These are phyloP conservation scores for Strobilomyces confusus DNA, from an alignment of 768 basidiomycete species.

Conservation along the genomic window DNA sequence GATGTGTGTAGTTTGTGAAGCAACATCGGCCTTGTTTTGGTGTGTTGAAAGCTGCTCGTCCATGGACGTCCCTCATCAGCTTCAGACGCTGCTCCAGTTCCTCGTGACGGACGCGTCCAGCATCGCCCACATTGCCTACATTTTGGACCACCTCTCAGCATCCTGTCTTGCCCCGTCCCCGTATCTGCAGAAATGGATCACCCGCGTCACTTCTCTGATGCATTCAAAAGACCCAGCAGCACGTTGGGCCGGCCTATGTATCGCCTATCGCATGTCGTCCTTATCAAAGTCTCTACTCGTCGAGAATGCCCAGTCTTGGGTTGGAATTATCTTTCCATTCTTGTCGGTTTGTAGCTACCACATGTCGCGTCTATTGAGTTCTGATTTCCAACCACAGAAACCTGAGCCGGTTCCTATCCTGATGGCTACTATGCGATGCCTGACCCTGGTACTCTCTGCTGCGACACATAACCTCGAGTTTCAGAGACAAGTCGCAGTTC, in stretches of 20 bases:
- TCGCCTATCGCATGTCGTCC: slow-evolving; percentile 63
- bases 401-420: slow-evolving; percentile 56
- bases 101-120: slow-evolving; percentile 66
- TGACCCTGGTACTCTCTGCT: slow-evolving; percentile 56
- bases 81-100: slow-evolving; percentile 64
- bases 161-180: slow-evolving; percentile 56
- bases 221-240: slow-evolving; percentile 74
- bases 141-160: slow-evolving; percentile 51
- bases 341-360: slow-evolving; percentile 54
- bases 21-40: slow-evolving; percentile 23
- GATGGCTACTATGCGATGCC: slow-evolving; percentile 63
- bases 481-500: slow-evolving; percentile 71
- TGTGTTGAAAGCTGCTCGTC: slow-evolving; percentile 25
- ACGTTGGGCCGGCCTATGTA: slow-evolving; percentile 75
- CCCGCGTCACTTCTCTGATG: slow-evolving; percentile 68
- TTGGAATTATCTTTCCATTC: slow-evolving; percentile 57
- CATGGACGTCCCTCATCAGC: slow-evolving; percentile 49
- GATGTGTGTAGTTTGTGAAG: neutral
- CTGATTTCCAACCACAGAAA: slow-evolving; percentile 46
- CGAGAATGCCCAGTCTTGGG: slow-evolving; percentile 72
- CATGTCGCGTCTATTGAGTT: slow-evolving; percentile 10
- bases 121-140: slow-evolving; percentile 53
- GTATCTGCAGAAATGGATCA: slow-evolving; percentile 71
- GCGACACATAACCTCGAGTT: slow-evolving; percentile 69
- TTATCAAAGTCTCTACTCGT: slow-evolving; percentile 58